Evolutionary conservation across 192 early-diverging fungal species (phyloP).

Genomic region (Phlyctochytrium planicorne): DNA sequence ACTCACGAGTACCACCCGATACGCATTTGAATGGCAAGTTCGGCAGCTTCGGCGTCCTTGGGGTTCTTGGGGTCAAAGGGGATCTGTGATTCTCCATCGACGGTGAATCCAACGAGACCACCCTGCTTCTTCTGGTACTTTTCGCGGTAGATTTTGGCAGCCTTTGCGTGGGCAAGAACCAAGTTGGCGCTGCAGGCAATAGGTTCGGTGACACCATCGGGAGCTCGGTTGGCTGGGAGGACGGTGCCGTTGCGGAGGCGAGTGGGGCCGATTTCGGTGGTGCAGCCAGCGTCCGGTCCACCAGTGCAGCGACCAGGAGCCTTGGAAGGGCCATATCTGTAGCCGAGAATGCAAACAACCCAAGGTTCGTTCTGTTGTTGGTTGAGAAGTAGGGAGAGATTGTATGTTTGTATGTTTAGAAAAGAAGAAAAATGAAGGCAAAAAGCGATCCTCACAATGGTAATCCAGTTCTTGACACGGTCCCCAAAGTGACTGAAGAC

Average conservation of each 20-base stretch:
- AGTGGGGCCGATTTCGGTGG: conserved; percentile 19
- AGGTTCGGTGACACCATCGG: conserved; percentile 22
- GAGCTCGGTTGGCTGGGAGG: conserved; percentile 7
- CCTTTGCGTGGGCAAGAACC: conserved; percentile 21
- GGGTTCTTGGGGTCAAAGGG: conserved; percentile 6
- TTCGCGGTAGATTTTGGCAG: conserved; percentile 20
- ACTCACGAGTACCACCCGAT: neutral
- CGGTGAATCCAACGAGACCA: conserved; percentile 30
- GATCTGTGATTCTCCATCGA: conserved; percentile 28
- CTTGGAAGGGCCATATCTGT: too few species aligned
- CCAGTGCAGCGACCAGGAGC: neutral
- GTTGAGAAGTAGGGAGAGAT: too few species aligned
- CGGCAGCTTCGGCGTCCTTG: neutral
- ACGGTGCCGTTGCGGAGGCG: conserved; percentile 14
- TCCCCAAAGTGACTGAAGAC: conserved; percentile 37
- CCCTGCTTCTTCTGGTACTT: conserved; percentile 23
- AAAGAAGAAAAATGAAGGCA: conserved; percentile 12
- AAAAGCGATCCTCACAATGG: conserved; percentile 40
- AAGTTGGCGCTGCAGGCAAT: conserved; percentile 30
- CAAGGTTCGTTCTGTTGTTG: too few species aligned
- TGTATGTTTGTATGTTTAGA: too few species aligned
- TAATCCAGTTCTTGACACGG: conserved; percentile 42
- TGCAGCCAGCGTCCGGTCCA: conserved; percentile 3
- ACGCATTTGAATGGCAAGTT: neutral
- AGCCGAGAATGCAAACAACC: too few species aligned